A percentile compares a stretch with the other conserved stretches of the same genome.
phyloP scores from a whole-genome alignment of 305 asterid genomes.

The Striga hermonthica region DNA sequence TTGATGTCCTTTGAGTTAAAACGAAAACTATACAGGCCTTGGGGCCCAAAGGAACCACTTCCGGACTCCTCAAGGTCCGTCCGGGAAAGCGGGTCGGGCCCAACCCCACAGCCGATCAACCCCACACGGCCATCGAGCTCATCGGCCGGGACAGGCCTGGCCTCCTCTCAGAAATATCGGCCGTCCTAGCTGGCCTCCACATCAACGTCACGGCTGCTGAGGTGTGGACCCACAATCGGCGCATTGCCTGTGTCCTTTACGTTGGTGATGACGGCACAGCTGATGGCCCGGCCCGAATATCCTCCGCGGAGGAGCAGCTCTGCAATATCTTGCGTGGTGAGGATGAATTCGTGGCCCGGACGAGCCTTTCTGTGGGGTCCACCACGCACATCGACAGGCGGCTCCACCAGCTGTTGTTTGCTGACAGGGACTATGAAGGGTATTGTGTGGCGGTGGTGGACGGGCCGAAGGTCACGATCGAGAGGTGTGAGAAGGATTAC shows the following conservation, averaged over 20 bases:
- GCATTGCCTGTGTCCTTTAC: constrained; percentile 82
- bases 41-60: constrained; percentile 76
- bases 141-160: constrained; percentile 87
- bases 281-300: constrained; percentile 67
- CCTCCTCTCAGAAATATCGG: constrained; percentile 82
- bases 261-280: constrained; percentile 60
- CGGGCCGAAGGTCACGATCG: constrained; percentile 59
- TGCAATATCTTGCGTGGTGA: constrained; percentile 28
- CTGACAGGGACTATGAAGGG: constrained; percentile 85
- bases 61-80: constrained; percentile 56
- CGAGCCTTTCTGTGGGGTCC: constrained; percentile 63
- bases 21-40: constrained; percentile 45
- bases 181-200: constrained; percentile 78
- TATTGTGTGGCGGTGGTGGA: constrained; percentile 15
- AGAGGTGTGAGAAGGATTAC: constrained; percentile 76
- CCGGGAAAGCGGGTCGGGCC: constrained; percentile 67
- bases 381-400: constrained; percentile 71
- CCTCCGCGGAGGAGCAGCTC: constrained; percentile 50
- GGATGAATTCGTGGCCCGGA: constrained; percentile 46
- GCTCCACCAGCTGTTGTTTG: constrained; percentile 87
- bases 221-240: constrained; percentile 91
- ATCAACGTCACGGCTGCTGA: constrained; percentile 85
- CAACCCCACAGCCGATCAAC: constrained; percentile 47
- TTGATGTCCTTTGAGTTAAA: too few relatives aligned
- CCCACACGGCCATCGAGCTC: constrained; percentile 79